Evolutionary conservation across 1,284 basidiomycete genomes (phyloP).

Genomic region (Hemileia vastatrix): DNA sequence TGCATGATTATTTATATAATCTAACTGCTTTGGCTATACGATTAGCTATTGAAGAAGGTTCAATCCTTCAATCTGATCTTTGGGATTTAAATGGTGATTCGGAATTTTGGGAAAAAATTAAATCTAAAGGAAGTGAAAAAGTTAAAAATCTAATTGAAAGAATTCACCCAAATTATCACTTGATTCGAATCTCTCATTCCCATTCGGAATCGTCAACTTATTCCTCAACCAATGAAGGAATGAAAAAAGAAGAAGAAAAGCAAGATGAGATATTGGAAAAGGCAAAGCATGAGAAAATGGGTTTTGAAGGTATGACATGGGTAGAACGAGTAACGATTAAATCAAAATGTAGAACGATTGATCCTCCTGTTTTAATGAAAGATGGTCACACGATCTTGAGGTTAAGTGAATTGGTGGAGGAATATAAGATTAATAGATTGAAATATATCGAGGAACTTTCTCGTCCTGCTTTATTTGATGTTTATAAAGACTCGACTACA

Average conservation of each 20-base stretch:
- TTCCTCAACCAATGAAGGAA: too few relatives aligned
- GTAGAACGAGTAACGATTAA: neutral
- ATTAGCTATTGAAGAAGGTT: neutral
- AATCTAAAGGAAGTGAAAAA: neutral
- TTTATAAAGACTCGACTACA: too few relatives aligned
- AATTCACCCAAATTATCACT: neutral
- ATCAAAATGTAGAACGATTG: constrained; percentile 7
- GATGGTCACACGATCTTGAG: too few relatives aligned
- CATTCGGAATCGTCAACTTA: too few relatives aligned
- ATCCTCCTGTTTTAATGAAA: constrained; percentile 10
- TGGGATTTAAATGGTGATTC: constrained; percentile 10
- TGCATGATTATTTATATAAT: constrained; percentile 12
- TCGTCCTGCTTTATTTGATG: too few relatives aligned
- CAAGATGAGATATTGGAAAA: too few relatives aligned
- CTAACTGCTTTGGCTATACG: constrained; percentile 4
- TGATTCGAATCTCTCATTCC: neutral
- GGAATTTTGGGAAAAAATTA: constrained; percentile 9
- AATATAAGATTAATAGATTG: too few relatives aligned
- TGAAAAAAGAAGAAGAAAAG: too few relatives aligned
- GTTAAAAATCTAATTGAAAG: constrained; percentile 2
- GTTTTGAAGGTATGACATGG: neutral
- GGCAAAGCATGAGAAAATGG: neutral
- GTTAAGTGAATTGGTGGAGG: too few relatives aligned
- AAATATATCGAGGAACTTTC: too few relatives aligned
- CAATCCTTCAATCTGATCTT: constrained; percentile 1